Evolutionary conservation across 2,329 filamentous ascomycete species (phyloP), one percentile per base, ranked within the genome.

Genomic region (Orbilia javanica): DNA sequence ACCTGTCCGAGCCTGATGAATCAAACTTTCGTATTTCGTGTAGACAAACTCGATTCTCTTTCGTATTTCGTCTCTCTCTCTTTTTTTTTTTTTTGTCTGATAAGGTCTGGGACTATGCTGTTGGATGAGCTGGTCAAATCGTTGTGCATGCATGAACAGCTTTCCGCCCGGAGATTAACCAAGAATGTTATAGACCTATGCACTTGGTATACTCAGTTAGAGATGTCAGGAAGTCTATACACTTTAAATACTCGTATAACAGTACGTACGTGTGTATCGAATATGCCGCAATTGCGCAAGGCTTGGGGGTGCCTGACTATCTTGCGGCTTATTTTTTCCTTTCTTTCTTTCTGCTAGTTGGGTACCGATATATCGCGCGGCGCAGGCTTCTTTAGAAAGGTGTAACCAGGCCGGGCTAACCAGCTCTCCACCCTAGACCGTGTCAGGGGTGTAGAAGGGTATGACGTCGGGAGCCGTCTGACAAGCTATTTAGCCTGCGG

Each of bases 401-500:
- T 39, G n/a, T 39, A 15, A 39, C 36, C 13, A 39, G 29, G 29
- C 29, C 29, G 7, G 36, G 36, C n/a, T n/a, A n/a, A n/a, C n/a
- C n/a, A n/a, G n/a, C n/a, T n/a, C n/a, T n/a, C n/a, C n/a, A n/a
- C n/a, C n/a, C n/a, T n/a, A n/a, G n/a, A n/a, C n/a, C n/a, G n/a
- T n/a, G n/a, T 39, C 36, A 60, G 55, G 55, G 55, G 20, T 39
- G 34, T 22, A 2, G n/a, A 39, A n/a, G 6, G 22, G 7, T 60
- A 60, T 60, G 55, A 60, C 55, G 55, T 60, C 53, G 53, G 10
- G 10, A 1, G 13, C 34, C 34, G 53, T 60, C 55, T 20, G 34
- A 42, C 55, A 42, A 60, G 55, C 55, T 42, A 60, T 60, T 42
- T 60, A 60, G 34, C 55, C 55, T 60, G 34, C 55, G 20, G 20